Conservation (phyloP, 768 basidiomycete genomes). For the Rhizopogon vulgaris region DNA sequence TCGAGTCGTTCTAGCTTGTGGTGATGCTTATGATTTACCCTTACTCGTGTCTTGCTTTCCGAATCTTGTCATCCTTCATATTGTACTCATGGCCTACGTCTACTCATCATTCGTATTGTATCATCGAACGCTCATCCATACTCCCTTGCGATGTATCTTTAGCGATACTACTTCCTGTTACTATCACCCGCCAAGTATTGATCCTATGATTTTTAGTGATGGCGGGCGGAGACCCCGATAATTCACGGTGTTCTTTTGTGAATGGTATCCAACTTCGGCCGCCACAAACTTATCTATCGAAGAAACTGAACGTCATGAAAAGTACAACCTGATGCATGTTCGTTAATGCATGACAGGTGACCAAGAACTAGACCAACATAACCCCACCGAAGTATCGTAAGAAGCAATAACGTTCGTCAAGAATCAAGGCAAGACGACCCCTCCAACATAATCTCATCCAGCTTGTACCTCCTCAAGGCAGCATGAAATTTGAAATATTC, state of each 20-base stretch:
- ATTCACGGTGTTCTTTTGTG: too few species aligned
- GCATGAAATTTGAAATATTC: constrained; percentile 27
- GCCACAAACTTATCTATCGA: too few species aligned
- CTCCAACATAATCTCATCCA: constrained; percentile 16
- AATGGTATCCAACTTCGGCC: too few species aligned
- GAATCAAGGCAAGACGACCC: background rate
- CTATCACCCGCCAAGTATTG: background rate
- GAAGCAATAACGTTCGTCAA: too few species aligned
- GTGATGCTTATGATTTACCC: background rate
- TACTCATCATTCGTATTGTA: background rate
- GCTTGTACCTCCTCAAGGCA: constrained; percentile 16
- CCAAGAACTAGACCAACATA: too few species aligned
- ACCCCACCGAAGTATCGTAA: too few species aligned
- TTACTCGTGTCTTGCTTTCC: background rate
- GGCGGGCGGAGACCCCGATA: too few species aligned
- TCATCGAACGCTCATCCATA: background rate
- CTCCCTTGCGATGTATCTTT: background rate
- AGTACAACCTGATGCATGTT: too few species aligned
- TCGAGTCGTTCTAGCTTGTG: constrained; percentile 32
- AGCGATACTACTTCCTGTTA: background rate
- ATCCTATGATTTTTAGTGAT: background rate
- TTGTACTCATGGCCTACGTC: background rate
- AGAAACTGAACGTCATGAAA: too few species aligned
- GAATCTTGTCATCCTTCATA: background rate
- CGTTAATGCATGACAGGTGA: too few species aligned